These are phyloP conservation scores for Myochromella boudieri DNA, from an alignment of 768 basidiomycete species.

Conservation along the genomic window DNA sequence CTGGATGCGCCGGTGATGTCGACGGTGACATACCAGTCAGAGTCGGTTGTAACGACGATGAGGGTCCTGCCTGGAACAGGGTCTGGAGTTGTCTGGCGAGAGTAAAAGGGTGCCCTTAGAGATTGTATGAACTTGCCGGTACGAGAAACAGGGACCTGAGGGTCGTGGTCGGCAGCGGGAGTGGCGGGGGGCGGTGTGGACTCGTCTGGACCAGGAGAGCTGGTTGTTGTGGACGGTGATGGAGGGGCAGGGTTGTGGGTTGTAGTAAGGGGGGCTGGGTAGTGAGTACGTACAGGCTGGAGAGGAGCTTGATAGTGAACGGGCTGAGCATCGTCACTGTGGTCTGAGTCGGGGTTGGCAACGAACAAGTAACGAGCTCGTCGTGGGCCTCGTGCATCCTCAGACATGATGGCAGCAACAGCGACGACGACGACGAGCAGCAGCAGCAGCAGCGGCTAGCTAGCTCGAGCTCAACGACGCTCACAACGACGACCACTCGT, in stretches of 20 bases:
- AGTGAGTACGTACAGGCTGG: slow-evolving; percentile 10
- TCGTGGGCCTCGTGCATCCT: slow-evolving; percentile 48
- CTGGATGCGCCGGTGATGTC: slow-evolving; percentile 66
- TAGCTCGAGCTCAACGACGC: slow-evolving; percentile 2
- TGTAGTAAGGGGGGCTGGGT: slow-evolving; percentile 13
- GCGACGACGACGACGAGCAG: slow-evolving; percentile 2
- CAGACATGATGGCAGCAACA: slow-evolving; percentile 48
- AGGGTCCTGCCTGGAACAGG: slow-evolving; percentile 38
- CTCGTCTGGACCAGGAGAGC: slow-evolving; percentile 60
- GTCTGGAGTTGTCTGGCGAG: slow-evolving; percentile 31
- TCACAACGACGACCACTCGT: background rate
- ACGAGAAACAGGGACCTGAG: slow-evolving; percentile 24
- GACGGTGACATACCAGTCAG: slow-evolving; percentile 72
- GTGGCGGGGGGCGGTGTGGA: slow-evolving; percentile 74
- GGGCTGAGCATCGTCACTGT: background rate
- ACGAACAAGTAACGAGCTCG: slow-evolving; percentile 50
- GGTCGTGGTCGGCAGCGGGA: slow-evolving; percentile 37
- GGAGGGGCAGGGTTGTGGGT: slow-evolving; percentile 38
- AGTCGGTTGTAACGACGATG: slow-evolving; percentile 75
- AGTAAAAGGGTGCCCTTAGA: slow-evolving; percentile 32
- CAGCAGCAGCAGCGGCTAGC: background rate
- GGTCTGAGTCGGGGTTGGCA: slow-evolving; percentile 46
- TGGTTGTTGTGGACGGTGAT: slow-evolving; percentile 70
- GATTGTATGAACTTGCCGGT: slow-evolving; percentile 32
- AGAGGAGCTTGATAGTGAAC: slow-evolving; percentile 3